Evolutionary conservation across 352 stramenopile species (phyloP), one percentile per base, ranked within the genome.

Genomic region (Phytopythium boreale): DNA sequence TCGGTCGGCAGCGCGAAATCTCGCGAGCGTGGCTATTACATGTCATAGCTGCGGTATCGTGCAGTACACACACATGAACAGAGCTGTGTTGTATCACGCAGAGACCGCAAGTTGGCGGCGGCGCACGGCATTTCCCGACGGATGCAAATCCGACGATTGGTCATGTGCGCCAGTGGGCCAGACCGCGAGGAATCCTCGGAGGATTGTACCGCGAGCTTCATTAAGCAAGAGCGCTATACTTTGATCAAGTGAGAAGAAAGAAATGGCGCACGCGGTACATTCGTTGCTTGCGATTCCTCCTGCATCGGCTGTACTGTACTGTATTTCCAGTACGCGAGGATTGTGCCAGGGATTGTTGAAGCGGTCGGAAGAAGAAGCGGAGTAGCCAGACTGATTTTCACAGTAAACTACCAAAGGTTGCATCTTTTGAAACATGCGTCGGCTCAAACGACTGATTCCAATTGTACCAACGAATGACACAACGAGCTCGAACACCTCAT

Each of bases 261-360:
- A 12, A 7, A n/a, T n/a, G 39, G 7, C 10, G 34, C 10, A 3
- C 34, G 34, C 34, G 34, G 34, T 39, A 39, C 34, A 10, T 14
- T 14, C 29, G 29, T 7, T 34, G 36, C 37, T n/a, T 47, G 41
- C 20, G 20, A 50, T 50, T 50, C 43, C 20, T 50, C 43, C 43
- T 2, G 7, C 43, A 50, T 50, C 43, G 43, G 11, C 19, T 10
- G 10, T 10, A 26, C 43, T 12, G 20, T 49, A 49, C 43, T 22
- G 43, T 20, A 46, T 15, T n/a, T n/a, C n/a, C n/a, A n/a, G n/a
- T n/a, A n/a, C n/a, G n/a, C n/a, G n/a, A n/a, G n/a, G n/a, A n/a
- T 10, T 53, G 27, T 56, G 49, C 27, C 49, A 56, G 27, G 27
- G 49, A 56, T 56, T 56, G 15, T 56, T 56, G 49, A 56, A 56